phyloP scores from a whole-genome alignment of 305 asterid species.

The Plantago lanceolata region DNA sequence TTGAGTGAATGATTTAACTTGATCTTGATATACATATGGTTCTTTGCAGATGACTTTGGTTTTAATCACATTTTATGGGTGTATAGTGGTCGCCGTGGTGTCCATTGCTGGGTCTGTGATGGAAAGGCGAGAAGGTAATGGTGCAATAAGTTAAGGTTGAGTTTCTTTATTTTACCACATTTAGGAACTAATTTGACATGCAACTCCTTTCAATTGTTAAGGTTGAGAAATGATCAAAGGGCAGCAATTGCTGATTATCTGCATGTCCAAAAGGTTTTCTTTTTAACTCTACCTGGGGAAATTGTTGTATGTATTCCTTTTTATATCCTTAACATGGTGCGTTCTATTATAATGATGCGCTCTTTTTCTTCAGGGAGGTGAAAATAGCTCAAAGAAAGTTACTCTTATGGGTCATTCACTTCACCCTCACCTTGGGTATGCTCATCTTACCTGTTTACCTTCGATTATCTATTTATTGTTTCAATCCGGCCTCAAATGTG shows the following conservation, averaged over 20 bases:
- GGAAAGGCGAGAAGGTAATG: slow-evolving; percentile 85
- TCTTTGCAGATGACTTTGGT: slow-evolving; percentile 77
- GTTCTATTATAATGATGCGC: slow-evolving; percentile 16
- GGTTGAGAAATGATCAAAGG: slow-evolving; percentile 86
- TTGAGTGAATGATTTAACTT: not conserved
- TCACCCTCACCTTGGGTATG: slow-evolving; percentile 89
- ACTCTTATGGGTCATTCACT: slow-evolving; percentile 51
- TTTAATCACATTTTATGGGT: slow-evolving; percentile 92
- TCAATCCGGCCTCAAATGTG: slow-evolving; percentile 15
- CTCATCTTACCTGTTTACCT: slow-evolving; percentile 19
- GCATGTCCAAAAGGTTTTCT: slow-evolving; percentile 69
- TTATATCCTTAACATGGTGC: slow-evolving; percentile 6
- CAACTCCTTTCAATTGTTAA: slow-evolving; percentile 30
- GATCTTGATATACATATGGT: slow-evolving; percentile 9
- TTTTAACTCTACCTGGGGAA: slow-evolving; percentile 19
- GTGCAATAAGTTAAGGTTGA: slow-evolving; percentile 16
- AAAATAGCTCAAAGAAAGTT: slow-evolving; percentile 65
- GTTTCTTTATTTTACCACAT: slow-evolving; percentile 4
- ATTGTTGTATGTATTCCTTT: not conserved
- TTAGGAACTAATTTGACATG: slow-evolving; percentile 17
- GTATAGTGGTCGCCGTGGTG: slow-evolving; percentile 97
- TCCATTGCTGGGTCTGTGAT: slow-evolving; percentile 98
- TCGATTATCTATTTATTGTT: slow-evolving; percentile 17
- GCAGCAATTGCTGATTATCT: slow-evolving; percentile 78
- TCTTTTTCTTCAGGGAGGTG: slow-evolving; percentile 60